These are phyloP conservation scores for Licmophora abbreviata DNA, from an alignment of 108 stramenopile genomes.

Conservation along the genomic window DNA sequence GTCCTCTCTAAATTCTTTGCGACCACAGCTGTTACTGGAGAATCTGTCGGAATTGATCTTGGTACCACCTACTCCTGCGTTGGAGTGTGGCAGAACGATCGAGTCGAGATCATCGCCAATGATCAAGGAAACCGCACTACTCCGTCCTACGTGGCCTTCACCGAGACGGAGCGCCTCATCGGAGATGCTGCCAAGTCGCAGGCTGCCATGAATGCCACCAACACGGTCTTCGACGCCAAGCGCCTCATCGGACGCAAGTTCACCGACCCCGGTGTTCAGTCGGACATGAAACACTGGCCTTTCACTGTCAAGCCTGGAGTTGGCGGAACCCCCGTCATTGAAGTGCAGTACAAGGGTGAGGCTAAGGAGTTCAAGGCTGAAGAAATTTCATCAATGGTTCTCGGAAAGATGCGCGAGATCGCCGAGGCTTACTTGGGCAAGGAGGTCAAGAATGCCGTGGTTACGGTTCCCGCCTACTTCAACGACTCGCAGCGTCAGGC, in stretches of 20 bases:
- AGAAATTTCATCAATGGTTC: conserved; percentile 98
- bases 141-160: conserved; percentile 98
- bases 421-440: conserved; percentile 98
- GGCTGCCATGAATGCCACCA: conserved; percentile 91
- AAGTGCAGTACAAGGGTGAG: conserved; percentile 91
- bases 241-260: conserved; percentile 93
- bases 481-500: conserved; percentile 99
- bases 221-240: conserved; percentile 97
- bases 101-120: conserved; percentile 99
- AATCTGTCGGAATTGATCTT: conserved; percentile 88
- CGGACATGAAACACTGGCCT: conserved; percentile 96
- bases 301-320: conserved; percentile 81
- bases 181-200: conserved; percentile 91
- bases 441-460: conserved; percentile 98
- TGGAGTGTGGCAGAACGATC: conserved; percentile 98
- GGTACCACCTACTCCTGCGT: conserved; percentile 98
- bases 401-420: conserved; percentile 98
- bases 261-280: conserved; percentile 77
- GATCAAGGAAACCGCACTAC: conserved; percentile 99
- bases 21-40: conserved; percentile 68
- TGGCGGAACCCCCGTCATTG: conserved; percentile 86
- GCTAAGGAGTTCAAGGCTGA: conserved; percentile 88
- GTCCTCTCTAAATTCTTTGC: no score
- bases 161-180: conserved; percentile 96
- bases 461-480: conserved; percentile 99